Evolutionary conservation across 2,329 filamentous ascomycete species (phyloP), one percentile per base, ranked within the genome.

Genomic region (Aspergillus calidoustus): DNA sequence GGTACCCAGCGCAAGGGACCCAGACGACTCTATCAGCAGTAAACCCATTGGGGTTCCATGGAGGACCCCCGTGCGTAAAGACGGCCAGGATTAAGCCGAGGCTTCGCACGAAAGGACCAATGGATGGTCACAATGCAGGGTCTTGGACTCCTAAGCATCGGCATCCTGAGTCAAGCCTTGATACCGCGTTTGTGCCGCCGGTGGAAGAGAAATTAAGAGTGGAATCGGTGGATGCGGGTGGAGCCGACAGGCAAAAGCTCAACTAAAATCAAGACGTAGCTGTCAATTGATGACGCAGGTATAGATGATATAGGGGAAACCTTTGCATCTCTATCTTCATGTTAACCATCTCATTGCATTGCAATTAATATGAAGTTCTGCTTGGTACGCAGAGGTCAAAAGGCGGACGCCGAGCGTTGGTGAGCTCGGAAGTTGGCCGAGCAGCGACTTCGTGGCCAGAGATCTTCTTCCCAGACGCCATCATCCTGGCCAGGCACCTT

Each of bases 351-450:
- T 41, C 34, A 41, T 41, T 41, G 34, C 34, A 15, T 11, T 41
- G 34, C 34, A 15, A 13, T 41, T 3, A 11, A 41, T 41, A 41
- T 41, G 34, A 15, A 41, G 11, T 41, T 13, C 9, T 41, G 4
- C 4, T 41, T 15, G 34, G 15, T 13, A 41, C 13, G 34, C 34
- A 41, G 15, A 41, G 11, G 9, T 15, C 13, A 15, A 13, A 11
- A 17, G 8, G 34, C 15, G 11, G 15, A 13, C 11, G 8, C 5
- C 11, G 34, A 41, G 34, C 4, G 8, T 25, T 22, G 43, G 28
- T 15, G 23, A 44, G 23, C 25, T 51, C 48, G 55, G 55, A 57
- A 46, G 25, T 52, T 57, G 55, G 22, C 55, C 34, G 55, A 57
- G 47, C 54, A 11, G 46, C 31, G 22, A 11, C 25, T 19, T 49